Base-by-base conservation (phyloP, 495 filamentous ascomycete species). In the Trichoderma parareesei region DNA sequence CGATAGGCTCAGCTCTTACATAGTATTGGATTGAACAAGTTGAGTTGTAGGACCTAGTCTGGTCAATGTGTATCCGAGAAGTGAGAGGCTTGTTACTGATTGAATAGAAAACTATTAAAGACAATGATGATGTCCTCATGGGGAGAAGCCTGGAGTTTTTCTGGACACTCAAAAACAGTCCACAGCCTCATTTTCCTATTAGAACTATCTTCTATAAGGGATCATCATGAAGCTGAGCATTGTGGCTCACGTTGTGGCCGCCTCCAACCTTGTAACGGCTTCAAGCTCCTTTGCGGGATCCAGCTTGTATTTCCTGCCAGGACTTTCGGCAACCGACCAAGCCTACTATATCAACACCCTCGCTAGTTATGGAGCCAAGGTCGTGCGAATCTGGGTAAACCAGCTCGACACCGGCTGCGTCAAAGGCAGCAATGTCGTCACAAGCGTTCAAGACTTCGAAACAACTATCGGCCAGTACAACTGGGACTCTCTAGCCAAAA, bases 271-370 rank as follows among this genome's bases (percentile, higher is more conserved):
- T 37, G 27, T 27, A 10, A 35, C 53, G 0, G 53, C 53, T 14
- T 61, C 60, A 27, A 61, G 42, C n/a, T 74, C 69, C n/a, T 74
- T 38, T n/a, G 72, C 70, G 20, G 72, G 72, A n/a, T 67, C 72
- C n/a, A 78, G 73, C 66, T 35, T 66, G 59, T 77, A 78, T 64
- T 76, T 72, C 61, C 66, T 75, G 0, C 74, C 73, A 44, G 74
- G 70, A 2, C 62, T 77, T 13, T 69, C 69, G 4, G 66, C 70
- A n/a, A 35, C 67, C 13, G 74, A 75, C 43, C 76, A 78, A 62
- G 65, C 71, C n/a, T 48, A 40, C 9, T 78, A 76, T 66, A 73
- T 78, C 61, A 65, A 68, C 46, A 67, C 62, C 35, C 64, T 78
- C 27, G 65, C 70, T 18, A 57, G 55, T 6, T 68, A 71, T 55